These are phyloP conservation scores for Blastocladiella emersonii DNA, from an alignment of 371 early-diverging fungal genomes.

Conservation along the genomic window DNA sequence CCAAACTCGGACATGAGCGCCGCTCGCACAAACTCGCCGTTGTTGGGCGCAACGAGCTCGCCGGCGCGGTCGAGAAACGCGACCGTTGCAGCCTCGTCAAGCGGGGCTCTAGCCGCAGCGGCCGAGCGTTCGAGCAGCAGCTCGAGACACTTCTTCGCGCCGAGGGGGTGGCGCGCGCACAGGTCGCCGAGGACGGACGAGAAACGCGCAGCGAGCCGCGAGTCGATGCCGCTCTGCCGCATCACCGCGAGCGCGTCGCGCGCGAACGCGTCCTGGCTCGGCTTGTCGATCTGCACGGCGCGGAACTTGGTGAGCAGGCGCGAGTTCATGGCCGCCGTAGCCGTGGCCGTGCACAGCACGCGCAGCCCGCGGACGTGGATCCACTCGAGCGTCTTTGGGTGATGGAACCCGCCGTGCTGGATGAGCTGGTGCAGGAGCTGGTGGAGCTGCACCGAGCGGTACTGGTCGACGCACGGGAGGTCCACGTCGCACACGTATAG, in stretches of 20 bases:
- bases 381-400: constrained; percentile 28
- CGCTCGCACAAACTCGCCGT: too few species aligned
- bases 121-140: background rate
- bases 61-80: too few species aligned
- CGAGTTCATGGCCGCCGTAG: background rate
- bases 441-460: constrained; percentile 33
- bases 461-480: constrained; percentile 31
- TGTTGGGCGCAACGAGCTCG: too few species aligned
- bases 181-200: background rate
- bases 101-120: too few species aligned
- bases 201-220: background rate
- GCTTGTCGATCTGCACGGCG: background rate
- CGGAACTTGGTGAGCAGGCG: background rate
- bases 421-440: constrained; percentile 35
- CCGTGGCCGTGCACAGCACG: background rate
- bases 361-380: constrained; percentile 5
- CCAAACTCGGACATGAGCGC: background rate
- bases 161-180: background rate
- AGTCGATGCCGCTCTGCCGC: background rate
- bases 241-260: background rate
- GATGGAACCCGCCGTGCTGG: constrained; percentile 34
- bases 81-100: too few species aligned
- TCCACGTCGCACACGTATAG: constrained; percentile 33
- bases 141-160: background rate
- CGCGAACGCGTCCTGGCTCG: background rate